A percentile compares a stretch with the other conserved stretches of the same genome.
phyloP scores from a whole-genome alignment of 2,329 filamentous ascomycete genomes.

The Fusarium abutilonis region DNA sequence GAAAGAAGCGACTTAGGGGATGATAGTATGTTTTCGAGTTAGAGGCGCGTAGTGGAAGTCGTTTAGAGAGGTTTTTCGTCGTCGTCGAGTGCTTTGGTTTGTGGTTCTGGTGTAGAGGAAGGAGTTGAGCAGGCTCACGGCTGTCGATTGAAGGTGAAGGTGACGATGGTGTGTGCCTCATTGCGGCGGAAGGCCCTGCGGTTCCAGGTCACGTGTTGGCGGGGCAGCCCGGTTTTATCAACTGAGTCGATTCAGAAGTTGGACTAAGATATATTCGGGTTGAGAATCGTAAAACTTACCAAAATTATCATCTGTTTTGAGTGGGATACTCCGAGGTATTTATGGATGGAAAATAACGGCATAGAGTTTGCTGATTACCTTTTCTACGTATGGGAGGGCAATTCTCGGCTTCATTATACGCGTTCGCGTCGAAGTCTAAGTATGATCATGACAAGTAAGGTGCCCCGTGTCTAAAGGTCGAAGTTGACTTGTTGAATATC shows the following conservation, averaged over 20 bases:
- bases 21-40: conserved; percentile 21
- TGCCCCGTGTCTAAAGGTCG: background rate
- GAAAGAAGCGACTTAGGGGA: conserved; percentile 25
- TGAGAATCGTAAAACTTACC: conserved; percentile 7
- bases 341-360: background rate
- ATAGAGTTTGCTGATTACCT: conserved; percentile 3
- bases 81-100: conserved; percentile 26
- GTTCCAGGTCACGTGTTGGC: conserved; percentile 49
- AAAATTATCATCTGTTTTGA: background rate
- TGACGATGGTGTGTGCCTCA: conserved; percentile 47
- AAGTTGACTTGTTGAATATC: conserved; percentile 1
- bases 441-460: conserved; percentile 5
- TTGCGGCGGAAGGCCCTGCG: conserved; percentile 38
- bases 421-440: no score
- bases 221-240: conserved; percentile 42
- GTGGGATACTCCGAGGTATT: conserved; percentile 2
- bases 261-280: background rate
- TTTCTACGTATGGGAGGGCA: background rate
- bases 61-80: conserved; percentile 28
- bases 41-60: conserved; percentile 32
- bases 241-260: conserved; percentile 14
- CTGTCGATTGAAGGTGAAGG: conserved; percentile 43
- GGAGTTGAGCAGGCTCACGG: conserved; percentile 43
- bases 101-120: conserved; percentile 37
- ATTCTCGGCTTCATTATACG: background rate